Conservation (phyloP, 192 early-diverging fungal genomes). For the Spizellomyces punctatus region DNA sequence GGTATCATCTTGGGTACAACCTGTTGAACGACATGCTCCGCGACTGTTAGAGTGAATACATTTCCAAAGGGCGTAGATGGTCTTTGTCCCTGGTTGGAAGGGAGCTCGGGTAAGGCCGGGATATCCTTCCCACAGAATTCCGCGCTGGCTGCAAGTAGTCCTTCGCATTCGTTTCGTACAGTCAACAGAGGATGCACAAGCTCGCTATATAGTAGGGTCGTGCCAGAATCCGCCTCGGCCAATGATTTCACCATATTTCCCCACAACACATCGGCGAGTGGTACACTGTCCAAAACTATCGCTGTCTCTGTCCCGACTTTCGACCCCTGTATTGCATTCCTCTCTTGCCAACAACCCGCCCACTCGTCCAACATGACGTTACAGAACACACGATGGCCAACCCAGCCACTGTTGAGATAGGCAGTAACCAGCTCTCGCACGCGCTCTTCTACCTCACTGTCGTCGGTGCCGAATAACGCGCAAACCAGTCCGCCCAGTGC, state of each 20-base stretch:
- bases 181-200: conserved; percentile 59
- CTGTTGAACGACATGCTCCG: conserved; percentile 40
- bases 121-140: conserved; percentile 53
- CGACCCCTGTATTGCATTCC: background rate
- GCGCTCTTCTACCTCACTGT: background rate
- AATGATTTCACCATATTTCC: conserved; percentile 53
- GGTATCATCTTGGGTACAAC: conserved; percentile 40
- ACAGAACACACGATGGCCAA: conserved; percentile 76
- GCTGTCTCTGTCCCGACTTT: conserved; percentile 34
- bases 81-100: conserved; percentile 28
- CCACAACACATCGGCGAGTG: conserved; percentile 59
- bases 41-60: conserved; percentile 40
- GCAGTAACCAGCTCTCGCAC: conserved; percentile 57
- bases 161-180: conserved; percentile 69
- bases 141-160: conserved; percentile 62
- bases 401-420: conserved; percentile 71
- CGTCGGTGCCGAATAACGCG: conserved; percentile 42
- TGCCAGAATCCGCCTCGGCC: conserved; percentile 54
- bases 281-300: conserved; percentile 34
- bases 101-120: conserved; percentile 60
- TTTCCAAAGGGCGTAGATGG: conserved; percentile 42
- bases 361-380: conserved; percentile 81
- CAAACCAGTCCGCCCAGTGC: conserved; percentile 79
- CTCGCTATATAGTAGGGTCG: conserved; percentile 66
- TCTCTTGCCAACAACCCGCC: conserved; percentile 42